These are phyloP conservation scores for Luffa acutangula DNA, from an alignment of 306 rosid species.

Conservation along the genomic window DNA sequence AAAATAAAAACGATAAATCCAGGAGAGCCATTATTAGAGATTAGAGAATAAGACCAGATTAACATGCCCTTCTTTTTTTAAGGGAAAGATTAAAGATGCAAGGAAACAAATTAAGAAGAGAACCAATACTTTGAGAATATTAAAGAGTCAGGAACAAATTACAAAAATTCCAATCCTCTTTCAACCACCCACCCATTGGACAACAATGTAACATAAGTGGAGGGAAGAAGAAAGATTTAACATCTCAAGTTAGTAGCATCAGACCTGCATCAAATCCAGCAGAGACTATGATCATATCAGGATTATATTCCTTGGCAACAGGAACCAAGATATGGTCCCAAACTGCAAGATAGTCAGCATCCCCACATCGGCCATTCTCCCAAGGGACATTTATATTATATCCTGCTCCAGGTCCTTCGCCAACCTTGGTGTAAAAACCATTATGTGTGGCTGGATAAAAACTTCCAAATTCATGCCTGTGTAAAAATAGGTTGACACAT, in stretches of 20 bases:
- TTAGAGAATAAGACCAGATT: not conserved
- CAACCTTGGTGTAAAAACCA: conserved; percentile 70
- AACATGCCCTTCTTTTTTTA: not conserved
- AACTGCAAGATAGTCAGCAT: conserved; percentile 85
- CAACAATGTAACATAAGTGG: not conserved
- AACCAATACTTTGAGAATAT: not conserved
- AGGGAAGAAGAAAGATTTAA: not conserved
- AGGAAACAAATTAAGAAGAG: not conserved
- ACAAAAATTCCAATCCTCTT: not conserved
- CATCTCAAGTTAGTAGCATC: not conserved
- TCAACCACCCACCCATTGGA: not conserved
- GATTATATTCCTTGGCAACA: conserved; percentile 73
- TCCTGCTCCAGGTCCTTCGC: conserved; percentile 80
- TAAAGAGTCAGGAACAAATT: not conserved
- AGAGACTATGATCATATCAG: conserved; percentile 70
- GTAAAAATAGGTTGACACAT: conserved; percentile 16
- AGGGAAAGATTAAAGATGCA: not conserved
- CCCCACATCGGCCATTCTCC: conserved; percentile 88
- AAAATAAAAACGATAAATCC: not conserved
- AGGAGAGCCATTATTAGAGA: not conserved
- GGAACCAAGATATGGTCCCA: conserved; percentile 95
- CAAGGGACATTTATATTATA: conserved; percentile 91
- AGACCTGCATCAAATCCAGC: conserved; percentile 99
- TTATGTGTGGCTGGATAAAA: conserved; percentile 69
- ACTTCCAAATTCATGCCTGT: conserved; percentile 85